Evolutionary conservation across 2,329 filamentous ascomycete species (phyloP).

Genomic region (Colletotrichum salicis): DNA sequence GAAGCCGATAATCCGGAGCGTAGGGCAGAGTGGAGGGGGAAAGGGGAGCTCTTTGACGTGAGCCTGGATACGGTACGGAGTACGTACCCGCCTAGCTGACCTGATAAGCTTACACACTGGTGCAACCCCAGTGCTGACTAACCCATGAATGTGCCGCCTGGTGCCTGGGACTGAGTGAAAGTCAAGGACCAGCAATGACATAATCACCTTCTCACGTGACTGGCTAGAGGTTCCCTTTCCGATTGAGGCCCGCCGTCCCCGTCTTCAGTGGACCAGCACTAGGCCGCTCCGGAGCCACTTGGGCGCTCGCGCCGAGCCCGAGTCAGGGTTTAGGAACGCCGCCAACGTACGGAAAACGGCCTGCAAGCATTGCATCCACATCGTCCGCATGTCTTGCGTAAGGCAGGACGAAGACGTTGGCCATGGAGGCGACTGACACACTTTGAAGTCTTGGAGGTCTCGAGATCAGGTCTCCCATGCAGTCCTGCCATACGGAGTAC

Average conservation of each 20-base stretch:
- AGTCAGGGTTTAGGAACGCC: constrained; percentile 26
- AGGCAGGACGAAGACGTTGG: constrained; percentile 23
- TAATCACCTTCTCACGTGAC: background rate
- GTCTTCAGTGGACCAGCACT: constrained; percentile 25
- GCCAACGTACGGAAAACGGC: constrained; percentile 19
- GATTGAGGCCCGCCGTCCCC: constrained; percentile 18
- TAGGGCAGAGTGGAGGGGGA: constrained; percentile 21
- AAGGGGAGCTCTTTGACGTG: background rate
- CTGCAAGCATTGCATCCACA: constrained; percentile 18
- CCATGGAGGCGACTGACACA: constrained; percentile 8
- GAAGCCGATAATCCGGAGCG: constrained; percentile 27
- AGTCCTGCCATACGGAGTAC: background rate
- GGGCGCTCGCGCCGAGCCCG: constrained; percentile 28
- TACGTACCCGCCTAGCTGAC: background rate
- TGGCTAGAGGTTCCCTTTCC: constrained; percentile 1
- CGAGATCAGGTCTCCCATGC: background rate
- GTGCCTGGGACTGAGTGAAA: background rate
- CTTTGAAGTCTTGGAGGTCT: constrained; percentile 5
- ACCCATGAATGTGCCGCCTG: no score
- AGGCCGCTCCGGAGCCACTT: constrained; percentile 31
- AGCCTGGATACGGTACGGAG: background rate
- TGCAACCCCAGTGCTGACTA: background rate
- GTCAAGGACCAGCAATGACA: background rate
- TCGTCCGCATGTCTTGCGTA: constrained; percentile 21
- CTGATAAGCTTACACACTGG: background rate